Conservation (phyloP, 2,329 filamentous ascomycete species). For the Aspergillus niger region DNA sequence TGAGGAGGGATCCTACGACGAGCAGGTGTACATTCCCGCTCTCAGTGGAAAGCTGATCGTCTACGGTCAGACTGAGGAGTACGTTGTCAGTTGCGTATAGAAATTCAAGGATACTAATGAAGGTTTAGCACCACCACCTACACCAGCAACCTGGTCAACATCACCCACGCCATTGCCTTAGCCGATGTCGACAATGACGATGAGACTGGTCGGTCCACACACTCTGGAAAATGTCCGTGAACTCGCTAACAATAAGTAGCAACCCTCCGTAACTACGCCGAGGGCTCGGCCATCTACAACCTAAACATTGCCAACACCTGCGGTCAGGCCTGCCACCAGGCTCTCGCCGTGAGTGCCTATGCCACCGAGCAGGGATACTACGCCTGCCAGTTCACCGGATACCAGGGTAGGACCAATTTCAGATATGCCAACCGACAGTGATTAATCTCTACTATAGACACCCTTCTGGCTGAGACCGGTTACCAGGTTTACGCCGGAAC, state of each 20-base stretch:
- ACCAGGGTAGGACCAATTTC: slow-evolving; percentile 44
- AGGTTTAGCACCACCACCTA: slow-evolving; percentile 51
- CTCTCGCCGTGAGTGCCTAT: slow-evolving; percentile 55
- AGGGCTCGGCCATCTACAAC: slow-evolving; percentile 21
- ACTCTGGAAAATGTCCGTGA: accelerated
- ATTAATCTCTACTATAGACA: slow-evolving; percentile 38
- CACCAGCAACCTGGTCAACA: slow-evolving; percentile 59
- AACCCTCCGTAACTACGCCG: slow-evolving; percentile 9
- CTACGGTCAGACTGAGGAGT: slow-evolving; percentile 59
- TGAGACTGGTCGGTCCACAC: slow-evolving; percentile 19
- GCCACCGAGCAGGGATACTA: slow-evolving; percentile 59
- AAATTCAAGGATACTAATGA: not conserved
- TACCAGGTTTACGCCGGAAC: slow-evolving; percentile 58
- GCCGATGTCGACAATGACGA: slow-evolving; percentile 22
- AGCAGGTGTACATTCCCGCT: slow-evolving; percentile 59
- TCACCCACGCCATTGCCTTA: slow-evolving; percentile 36
- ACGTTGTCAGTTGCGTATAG: not conserved
- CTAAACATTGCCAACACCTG: slow-evolving; percentile 23
- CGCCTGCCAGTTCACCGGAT: slow-evolving; percentile 56
- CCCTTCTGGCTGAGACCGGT: slow-evolving; percentile 53
- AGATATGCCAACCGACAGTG: not conserved
- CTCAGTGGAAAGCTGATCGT: slow-evolving; percentile 55
- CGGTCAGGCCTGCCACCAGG: slow-evolving; percentile 20
- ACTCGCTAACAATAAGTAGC: not conserved
- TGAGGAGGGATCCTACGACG: slow-evolving; percentile 60